Percentiles rank a stretch among this genome's conserved stretches.
Evolutionary conservation across 192 early-diverging fungal genomes (phyloP).

Genomic region (Geosiphon pyriformis): DNA sequence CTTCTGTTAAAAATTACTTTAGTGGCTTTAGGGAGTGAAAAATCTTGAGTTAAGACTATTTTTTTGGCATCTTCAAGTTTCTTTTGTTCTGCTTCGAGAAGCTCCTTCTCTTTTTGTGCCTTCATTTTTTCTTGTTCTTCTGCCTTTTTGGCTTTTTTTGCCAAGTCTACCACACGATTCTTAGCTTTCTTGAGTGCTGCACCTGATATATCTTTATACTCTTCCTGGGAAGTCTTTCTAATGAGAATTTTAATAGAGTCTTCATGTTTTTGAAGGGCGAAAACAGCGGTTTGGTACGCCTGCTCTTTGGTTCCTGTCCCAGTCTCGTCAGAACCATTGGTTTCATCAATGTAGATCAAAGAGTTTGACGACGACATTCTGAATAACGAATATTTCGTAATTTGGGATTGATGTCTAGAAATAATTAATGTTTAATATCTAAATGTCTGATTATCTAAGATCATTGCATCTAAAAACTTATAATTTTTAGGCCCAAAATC

Average conservation of each 20-base stretch:
- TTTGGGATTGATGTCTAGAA: no score
- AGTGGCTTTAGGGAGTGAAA: constrained; percentile 64
- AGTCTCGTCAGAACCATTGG: constrained; percentile 71
- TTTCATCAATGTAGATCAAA: constrained; percentile 71
- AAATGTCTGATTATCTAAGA: no score
- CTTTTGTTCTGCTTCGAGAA: constrained; percentile 70
- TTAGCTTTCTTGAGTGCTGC: constrained; percentile 91
- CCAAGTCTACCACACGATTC: constrained; percentile 57
- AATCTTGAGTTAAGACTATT: constrained; percentile 70
- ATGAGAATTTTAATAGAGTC: constrained; percentile 55
- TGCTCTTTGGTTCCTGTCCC: constrained; percentile 67
- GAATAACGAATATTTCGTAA: no score
- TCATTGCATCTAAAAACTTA: no score
- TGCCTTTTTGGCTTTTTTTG: constrained; percentile 77
- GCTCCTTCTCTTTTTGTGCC: constrained; percentile 58
- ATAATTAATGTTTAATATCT: no score
- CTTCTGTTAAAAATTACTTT: constrained; percentile 42
- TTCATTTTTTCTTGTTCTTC: constrained; percentile 71
- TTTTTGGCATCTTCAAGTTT: constrained; percentile 80
- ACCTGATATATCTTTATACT: constrained; percentile 72
- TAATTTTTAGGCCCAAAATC: no score
- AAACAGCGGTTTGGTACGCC: constrained; percentile 74
- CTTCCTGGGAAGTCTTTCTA: constrained; percentile 67
- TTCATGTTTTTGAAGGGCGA: constrained; percentile 60
- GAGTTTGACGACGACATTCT: background rate